Evolutionary conservation across 2,329 filamentous ascomycete genomes (phyloP).

Genomic region (Paraphaeosphaeria minitans): DNA sequence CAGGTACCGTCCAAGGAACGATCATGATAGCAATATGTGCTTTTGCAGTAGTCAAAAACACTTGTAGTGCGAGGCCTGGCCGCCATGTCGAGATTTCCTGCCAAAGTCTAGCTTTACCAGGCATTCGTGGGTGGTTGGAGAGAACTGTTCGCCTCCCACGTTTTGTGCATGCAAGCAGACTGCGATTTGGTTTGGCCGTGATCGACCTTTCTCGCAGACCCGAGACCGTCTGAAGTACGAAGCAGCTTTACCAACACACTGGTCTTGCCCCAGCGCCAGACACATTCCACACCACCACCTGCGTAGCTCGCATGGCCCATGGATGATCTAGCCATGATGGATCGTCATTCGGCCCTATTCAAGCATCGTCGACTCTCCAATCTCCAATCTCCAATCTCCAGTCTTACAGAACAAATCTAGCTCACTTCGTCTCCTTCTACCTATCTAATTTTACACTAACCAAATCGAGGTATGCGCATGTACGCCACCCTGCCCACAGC

Average conservation of each 20-base stretch:
- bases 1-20: slow-evolving; percentile 2
- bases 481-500: neutral
- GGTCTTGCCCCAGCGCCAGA: neutral
- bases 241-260: neutral
- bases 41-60: neutral
- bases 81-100: neutral
- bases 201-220: neutral
- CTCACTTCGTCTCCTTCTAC: neutral
- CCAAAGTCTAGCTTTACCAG: neutral
- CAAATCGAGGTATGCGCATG: neutral
- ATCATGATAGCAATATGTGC: neutral
- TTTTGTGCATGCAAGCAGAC: slow-evolving; percentile 3
- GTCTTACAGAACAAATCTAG: neutral
- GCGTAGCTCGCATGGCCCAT: neutral
- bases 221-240: slow-evolving; percentile 1
- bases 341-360: neutral
- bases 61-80: neutral
- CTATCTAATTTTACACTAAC: neutral
- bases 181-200: neutral
- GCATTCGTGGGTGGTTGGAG: neutral
- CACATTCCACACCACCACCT: neutral
- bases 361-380: neutral
- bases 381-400: slow-evolving; percentile 3
- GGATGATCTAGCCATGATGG: neutral
- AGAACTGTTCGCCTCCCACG: neutral